phyloP scores from a whole-genome alignment of 2,329 filamentous ascomycete species.

The Diaporthe longicolla region DNA sequence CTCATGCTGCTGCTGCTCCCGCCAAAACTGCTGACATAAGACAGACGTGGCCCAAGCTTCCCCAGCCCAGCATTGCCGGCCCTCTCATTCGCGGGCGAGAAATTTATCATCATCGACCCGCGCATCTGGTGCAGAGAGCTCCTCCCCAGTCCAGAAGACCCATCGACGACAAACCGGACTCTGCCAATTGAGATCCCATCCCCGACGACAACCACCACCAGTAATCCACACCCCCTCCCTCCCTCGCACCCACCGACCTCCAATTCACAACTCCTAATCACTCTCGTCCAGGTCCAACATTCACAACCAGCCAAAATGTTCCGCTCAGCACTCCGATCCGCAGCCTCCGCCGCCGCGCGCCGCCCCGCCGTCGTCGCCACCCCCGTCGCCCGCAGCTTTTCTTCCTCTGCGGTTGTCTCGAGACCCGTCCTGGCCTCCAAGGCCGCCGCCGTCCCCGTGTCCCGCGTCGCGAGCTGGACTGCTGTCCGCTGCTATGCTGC shows the following conservation, averaged over 20 bases:
- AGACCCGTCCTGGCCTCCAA: constrained; percentile 73
- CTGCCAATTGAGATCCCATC: too few species aligned
- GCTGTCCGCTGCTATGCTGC: constrained; percentile 90
- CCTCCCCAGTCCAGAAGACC: constrained; percentile 34
- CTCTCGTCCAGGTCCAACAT: not conserved
- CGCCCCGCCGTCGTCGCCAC: constrained; percentile 58
- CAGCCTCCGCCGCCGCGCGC: constrained; percentile 68
- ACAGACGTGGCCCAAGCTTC: constrained; percentile 38
- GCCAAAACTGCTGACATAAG: constrained; percentile 24
- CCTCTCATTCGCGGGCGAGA: constrained; percentile 52
- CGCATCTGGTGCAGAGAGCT: constrained; percentile 41
- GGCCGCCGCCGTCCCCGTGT: constrained; percentile 73
- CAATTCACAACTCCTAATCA: not conserved
- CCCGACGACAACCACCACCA: not conserved
- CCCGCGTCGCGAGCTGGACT: constrained; percentile 74
- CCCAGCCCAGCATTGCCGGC: constrained; percentile 12
- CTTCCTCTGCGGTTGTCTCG: constrained; percentile 44
- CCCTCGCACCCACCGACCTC: too few species aligned
- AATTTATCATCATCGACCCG: constrained; percentile 59
- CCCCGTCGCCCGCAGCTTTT: constrained; percentile 69
- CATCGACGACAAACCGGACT: not conserved
- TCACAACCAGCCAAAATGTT: constrained; percentile 78
- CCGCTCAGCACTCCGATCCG: constrained; percentile 87
- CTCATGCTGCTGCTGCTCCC: not conserved
- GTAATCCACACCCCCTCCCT: not conserved